Percentiles rank a stretch among this genome's conserved stretches.
phyloP scores from a whole-genome alignment of 805 yeast genomes.

The Babjeviella inositovora region DNA sequence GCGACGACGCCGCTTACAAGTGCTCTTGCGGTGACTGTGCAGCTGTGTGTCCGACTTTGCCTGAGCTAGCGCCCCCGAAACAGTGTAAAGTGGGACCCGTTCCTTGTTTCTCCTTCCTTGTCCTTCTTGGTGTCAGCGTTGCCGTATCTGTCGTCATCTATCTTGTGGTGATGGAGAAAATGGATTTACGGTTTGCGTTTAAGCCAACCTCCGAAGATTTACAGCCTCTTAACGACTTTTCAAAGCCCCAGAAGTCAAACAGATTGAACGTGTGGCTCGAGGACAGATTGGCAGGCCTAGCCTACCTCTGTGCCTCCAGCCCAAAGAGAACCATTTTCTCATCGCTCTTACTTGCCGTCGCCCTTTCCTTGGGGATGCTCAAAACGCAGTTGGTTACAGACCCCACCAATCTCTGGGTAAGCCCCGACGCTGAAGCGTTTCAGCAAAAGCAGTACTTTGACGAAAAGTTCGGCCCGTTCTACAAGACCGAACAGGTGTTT shows the following conservation, averaged over 20 bases:
- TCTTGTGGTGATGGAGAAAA: too few species aligned
- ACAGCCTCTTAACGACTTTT: too few species aligned
- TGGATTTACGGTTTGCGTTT: too few species aligned
- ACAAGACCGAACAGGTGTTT: constrained; percentile 73
- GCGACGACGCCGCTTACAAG: constrained; percentile 50
- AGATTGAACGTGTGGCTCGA: constrained; percentile 31
- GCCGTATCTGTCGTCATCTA: too few species aligned
- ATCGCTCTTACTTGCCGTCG: constrained; percentile 14
- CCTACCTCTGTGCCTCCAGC: constrained; percentile 39
- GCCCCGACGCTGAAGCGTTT: constrained; percentile 55
- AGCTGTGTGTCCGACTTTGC: constrained; percentile 57
- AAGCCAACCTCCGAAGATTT: too few species aligned
- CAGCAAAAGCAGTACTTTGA: constrained; percentile 59
- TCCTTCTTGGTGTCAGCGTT: too few species aligned
- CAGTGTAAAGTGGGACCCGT: constrained; percentile 41
- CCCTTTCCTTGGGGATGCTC: constrained; percentile 34
- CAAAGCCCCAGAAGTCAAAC: background rate
- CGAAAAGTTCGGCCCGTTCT: constrained; percentile 79
- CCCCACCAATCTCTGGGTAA: constrained; percentile 85
- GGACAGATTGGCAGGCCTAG: constrained; percentile 28
- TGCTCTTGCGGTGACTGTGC: constrained; percentile 92
- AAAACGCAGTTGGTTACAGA: constrained; percentile 50
- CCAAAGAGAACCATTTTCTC: constrained; percentile 22
- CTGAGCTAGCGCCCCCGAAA: constrained; percentile 18
- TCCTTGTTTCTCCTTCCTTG: constrained; percentile 60